Base-by-base conservation (phyloP, 257 asterid genomes). In the Petrea volubilis region DNA sequence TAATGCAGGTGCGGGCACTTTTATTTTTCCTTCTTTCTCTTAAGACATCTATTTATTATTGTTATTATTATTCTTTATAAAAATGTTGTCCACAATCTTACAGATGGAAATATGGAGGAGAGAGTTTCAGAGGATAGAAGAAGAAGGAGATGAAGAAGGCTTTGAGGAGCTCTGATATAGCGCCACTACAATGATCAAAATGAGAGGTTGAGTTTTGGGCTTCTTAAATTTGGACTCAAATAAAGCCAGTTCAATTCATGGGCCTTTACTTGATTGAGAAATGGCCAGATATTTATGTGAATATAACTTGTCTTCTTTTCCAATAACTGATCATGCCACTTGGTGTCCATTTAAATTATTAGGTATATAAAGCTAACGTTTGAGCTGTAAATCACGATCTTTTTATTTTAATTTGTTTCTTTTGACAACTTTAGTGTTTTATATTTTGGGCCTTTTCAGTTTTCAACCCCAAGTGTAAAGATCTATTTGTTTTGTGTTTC, bases 101-200 rank as follows among this genome's bases (percentile, higher is more conserved):
- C 91, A 92, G 96, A 82, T 89, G 96, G 93, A 84, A 67, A 59
- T 72, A 47, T 92, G 96, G 96, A 86, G 96, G 66, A 84, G 83
- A 65, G 96, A 86, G 81, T 80, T 84, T 44, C 80, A 61, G 68
- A 83, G 97, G 78, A 79, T 92, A 53, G 97, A 92, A 77, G 97
- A 83, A 68, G 95, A 80, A 63, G 96, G 86, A 3, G 96, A 87
- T 73, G 96, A 92, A 85, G 97, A 92, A 52, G 96, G 97, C 23
- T 92, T 92, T 68, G 97, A 92, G 70, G 97, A 92, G 87, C 89
- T 89, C 60, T 91, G 70, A 78, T 20, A 18, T 53, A 43, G 31
- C 27, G 31, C 27, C 6, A 51, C 7, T 31, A 31, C 38, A 31
- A 31, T 31, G 38, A 2, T 3, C 38, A 7, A 31, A 31, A 31